Conservation (phyloP, 2,329 filamentous ascomycete species). For the Fusarium nodosum region DNA sequence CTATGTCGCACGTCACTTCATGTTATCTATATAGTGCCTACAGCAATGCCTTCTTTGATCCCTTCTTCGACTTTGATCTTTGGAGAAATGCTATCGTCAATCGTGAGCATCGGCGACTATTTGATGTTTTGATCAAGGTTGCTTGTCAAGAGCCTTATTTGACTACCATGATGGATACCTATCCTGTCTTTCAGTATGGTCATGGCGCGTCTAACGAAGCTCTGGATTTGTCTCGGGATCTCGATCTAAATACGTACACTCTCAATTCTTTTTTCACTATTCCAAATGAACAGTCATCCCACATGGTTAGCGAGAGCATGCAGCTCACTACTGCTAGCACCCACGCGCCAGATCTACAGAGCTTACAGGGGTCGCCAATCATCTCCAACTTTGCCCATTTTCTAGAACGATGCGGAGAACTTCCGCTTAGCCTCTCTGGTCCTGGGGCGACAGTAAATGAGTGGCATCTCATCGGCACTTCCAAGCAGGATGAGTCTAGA, state of each 20-base stretch:
- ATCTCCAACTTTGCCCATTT: not conserved
- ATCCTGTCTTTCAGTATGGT: accelerated
- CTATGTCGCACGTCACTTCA: not conserved
- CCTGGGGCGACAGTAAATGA: not conserved
- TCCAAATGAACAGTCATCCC: not conserved
- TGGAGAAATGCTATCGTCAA: not conserved
- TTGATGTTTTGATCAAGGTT: accelerated
- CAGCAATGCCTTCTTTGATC: accelerated
- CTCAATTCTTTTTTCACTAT: accelerated
- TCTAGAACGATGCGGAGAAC: not conserved
- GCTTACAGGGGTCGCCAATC: not conserved
- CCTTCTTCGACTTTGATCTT: not conserved
- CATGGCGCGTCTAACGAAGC: accelerated
- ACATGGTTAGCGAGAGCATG: not conserved
- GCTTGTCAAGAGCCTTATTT: accelerated
- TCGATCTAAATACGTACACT: accelerated
- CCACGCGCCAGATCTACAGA: not conserved
- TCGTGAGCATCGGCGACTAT: not conserved
- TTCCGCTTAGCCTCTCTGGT: not conserved
- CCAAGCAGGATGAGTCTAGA: not conserved
- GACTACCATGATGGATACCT: accelerated
- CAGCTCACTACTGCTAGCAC: not conserved
- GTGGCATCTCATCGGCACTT: not conserved
- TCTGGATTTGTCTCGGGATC: not conserved
- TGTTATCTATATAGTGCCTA: accelerated